Evolutionary conservation across 306 rosid species (phyloP), one percentile per base, ranked within the genome.

Genomic region (Lagenaria siceraria): DNA sequence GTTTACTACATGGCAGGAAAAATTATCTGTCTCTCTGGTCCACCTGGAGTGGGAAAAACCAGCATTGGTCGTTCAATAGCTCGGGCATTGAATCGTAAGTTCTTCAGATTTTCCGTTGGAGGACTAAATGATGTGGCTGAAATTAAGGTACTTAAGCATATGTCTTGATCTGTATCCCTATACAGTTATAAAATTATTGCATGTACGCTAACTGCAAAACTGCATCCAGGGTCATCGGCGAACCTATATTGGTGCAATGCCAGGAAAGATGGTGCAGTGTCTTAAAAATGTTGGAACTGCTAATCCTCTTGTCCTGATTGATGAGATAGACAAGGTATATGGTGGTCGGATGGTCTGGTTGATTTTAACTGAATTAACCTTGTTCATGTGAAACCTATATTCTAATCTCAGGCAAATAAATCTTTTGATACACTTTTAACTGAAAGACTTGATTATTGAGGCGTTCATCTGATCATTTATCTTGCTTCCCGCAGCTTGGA

Each of bases 251-350:
- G 99, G 99, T 80, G 99, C 99, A 73, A 96, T 96, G 99, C 99
- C 99, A 35, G 99, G 99, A 83, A 96, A 96, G 93, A 96, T 96
- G 98, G 99, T 96, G 59, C 99, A 96, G 82, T 96, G 99, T 89
- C 99, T 96, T 59, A 96, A 96, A 84, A 92, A 85, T 66, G 99
- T 96, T 66, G 99, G 90, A 83, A 96, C 99, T 64, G 86, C 99
- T 81, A 96, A 96, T 80, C 99, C 99, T 81, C 92, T 96, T 77
- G 99, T 96, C 75, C 83, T 96, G 85, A 96, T 96, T 78, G 99
- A 96, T 76, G 99, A 96, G 89, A 84, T 96, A 84, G 99, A 96
- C 93, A 96, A 96, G 87, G 99, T 96, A 90, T 81, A 62, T 60
- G 55, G 48, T 78, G 33, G 49, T 60, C 74, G 40, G 77, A 75